These are phyloP conservation scores for Penicillium samsonianum DNA, from an alignment of 495 filamentous ascomycete genomes.

Conservation along the genomic window DNA sequence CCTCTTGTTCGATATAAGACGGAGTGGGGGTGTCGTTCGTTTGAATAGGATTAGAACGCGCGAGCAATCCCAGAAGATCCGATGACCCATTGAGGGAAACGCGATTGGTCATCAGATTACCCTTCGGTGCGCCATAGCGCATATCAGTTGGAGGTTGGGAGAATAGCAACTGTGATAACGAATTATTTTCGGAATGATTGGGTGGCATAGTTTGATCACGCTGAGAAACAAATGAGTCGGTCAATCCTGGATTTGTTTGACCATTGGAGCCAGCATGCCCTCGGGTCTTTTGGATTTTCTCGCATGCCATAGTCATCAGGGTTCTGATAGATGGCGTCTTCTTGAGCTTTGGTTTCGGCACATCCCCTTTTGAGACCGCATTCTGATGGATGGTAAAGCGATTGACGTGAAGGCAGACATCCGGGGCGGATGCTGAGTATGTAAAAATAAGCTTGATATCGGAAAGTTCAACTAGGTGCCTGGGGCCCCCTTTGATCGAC, in stretches of 20 bases:
- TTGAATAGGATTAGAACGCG: not conserved
- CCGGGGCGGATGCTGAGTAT: slow-evolving; percentile 29
- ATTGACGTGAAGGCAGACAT: slow-evolving; percentile 37
- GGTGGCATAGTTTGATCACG: not conserved
- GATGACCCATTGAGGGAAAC: not conserved
- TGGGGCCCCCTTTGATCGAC: slow-evolving; percentile 27
- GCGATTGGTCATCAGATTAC: not conserved
- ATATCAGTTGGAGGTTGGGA: slow-evolving; percentile 14
- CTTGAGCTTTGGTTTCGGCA: slow-evolving; percentile 20
- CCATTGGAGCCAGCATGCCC: not conserved
- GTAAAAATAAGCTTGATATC: slow-evolving; percentile 44
- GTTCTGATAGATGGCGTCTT: slow-evolving; percentile 20
- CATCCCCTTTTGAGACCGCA: slow-evolving; percentile 25
- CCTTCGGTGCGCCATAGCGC: not conserved
- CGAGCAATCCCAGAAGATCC: slow-evolving; percentile 1
- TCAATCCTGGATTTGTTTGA: not conserved
- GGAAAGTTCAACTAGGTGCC: slow-evolving; percentile 35
- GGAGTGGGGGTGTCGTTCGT: too few species aligned
- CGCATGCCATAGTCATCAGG: slow-evolving; percentile 20
- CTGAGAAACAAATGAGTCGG: not conserved
- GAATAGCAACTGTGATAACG: slow-evolving; percentile 18
- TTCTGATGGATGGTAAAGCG: slow-evolving; percentile 38
- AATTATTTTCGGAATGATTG: not conserved
- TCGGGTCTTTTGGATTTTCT: slow-evolving; percentile 5
- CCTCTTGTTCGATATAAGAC: not conserved